Conservation (phyloP, 805 yeast genomes). For the Saccharomycopsis capsularis region DNA sequence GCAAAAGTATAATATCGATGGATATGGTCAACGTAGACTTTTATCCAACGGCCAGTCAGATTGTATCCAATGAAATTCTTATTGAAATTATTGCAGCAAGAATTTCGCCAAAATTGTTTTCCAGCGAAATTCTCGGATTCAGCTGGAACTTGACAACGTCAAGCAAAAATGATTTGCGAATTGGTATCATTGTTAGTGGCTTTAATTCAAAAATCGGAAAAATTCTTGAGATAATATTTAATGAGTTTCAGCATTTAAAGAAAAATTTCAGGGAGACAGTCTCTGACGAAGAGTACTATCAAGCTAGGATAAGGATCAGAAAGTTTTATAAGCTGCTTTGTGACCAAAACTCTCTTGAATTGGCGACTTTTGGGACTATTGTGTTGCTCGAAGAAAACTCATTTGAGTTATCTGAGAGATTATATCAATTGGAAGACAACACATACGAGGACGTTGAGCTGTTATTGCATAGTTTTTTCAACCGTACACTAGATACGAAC, state of each 20-base stretch:
- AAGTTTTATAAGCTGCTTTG: slow-evolving; percentile 34
- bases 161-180: slow-evolving; percentile 44
- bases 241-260: slow-evolving; percentile 26
- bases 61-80: slow-evolving; percentile 46
- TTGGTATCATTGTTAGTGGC: slow-evolving; percentile 50
- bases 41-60: slow-evolving; percentile 30
- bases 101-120: slow-evolving; percentile 40
- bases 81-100: slow-evolving; percentile 39
- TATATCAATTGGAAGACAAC: slow-evolving; percentile 47
- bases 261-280: slow-evolving; percentile 31
- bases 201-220: slow-evolving; percentile 33
- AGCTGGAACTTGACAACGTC: slow-evolving; percentile 53
- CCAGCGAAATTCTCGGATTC: slow-evolving; percentile 48
- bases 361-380: slow-evolving; percentile 44
- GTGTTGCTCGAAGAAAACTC: slow-evolving; percentile 49
- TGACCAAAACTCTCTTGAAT: slow-evolving; percentile 37
- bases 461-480: slow-evolving; percentile 29
- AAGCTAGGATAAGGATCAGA: slow-evolving; percentile 42
- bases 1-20: slow-evolving; percentile 37
- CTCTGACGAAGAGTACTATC: slow-evolving; percentile 34
- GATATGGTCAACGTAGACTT: slow-evolving; percentile 32
- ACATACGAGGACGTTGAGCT: slow-evolving; percentile 31
- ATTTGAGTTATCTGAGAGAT: slow-evolving; percentile 48
- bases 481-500: slow-evolving; percentile 26
- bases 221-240: slow-evolving; percentile 7